Evolutionary conservation across 2,329 filamentous ascomycete species (phyloP).

Genomic region (Lachnellula cervina): DNA sequence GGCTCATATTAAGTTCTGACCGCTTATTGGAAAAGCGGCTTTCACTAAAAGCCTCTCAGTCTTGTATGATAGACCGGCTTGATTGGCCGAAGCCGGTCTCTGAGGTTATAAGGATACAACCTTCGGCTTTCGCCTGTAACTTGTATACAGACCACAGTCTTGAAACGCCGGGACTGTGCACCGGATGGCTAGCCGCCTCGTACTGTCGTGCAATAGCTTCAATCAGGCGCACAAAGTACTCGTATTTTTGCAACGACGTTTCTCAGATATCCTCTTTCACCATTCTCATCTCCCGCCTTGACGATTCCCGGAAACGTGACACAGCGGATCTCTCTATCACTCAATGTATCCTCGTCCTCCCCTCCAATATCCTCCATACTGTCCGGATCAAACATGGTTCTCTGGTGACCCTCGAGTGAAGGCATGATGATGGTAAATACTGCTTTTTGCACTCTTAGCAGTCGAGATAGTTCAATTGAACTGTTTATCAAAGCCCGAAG

Average conservation of each 20-base stretch:
- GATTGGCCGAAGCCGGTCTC: background rate
- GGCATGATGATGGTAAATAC: constrained; percentile 54
- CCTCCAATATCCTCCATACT: constrained; percentile 65
- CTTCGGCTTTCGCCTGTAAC: background rate
- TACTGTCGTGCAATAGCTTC: constrained; percentile 4
- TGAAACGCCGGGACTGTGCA: background rate
- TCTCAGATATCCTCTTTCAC: constrained; percentile 53
- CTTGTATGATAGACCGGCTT: background rate
- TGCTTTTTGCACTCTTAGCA: constrained; percentile 55
- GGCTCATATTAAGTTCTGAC: background rate
- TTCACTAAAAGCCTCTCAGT: background rate
- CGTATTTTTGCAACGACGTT: constrained; percentile 64
- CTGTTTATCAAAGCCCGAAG: constrained; percentile 49
- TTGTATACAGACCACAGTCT: too few species aligned
- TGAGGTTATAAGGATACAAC: too few species aligned
- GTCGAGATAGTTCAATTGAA: constrained; percentile 51
- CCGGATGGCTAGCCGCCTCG: background rate
- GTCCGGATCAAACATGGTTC: constrained; percentile 49
- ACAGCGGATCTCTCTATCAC: constrained; percentile 52
- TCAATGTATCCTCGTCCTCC: constrained; percentile 51
- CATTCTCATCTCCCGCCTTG: constrained; percentile 61
- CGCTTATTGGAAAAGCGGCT: background rate
- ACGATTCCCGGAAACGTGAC: constrained; percentile 60
- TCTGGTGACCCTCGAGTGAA: constrained; percentile 45
- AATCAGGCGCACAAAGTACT: constrained; percentile 48